Evolutionary conservation across 2,329 filamentous ascomycete species (phyloP), one percentile per base, ranked within the genome.

Genomic region (Mariannaea elegans): DNA sequence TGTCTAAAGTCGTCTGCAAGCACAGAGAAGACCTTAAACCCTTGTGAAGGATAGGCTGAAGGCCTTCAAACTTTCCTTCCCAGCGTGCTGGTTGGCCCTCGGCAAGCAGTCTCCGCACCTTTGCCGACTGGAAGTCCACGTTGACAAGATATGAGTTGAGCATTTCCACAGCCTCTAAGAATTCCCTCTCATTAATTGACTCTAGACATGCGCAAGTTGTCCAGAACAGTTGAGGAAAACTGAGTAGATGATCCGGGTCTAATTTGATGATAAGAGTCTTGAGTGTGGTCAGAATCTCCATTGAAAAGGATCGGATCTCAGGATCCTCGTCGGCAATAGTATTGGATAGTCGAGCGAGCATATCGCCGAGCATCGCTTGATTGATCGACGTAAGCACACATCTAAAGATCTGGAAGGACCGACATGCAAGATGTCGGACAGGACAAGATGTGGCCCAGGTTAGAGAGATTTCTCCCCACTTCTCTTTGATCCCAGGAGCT

Each of bases 211-310:
- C 95, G 70, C 94, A 97, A 0, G 92, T 97, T 1, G 94, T 97
- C 96, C 96, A 99, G 77, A 99, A 98, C 1, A 99, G 81, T 71
- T 98, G 94, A 2, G 95, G 95, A 65, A 97, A 97, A n/a, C 89
- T 88, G 46, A 97, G 78, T 2, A 99, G 82, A 72, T 94, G 90
- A 34, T 90, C 86, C 0, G 90, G 84, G 18, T 94, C 89, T 24
- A 98, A 80, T 55, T 94, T 95, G 65, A 88, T 86, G 57, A 99
- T 97, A 42, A 99, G 90, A 0, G 93, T 93, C 72, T 96, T 94
- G 50, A 99, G 77, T 0, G 96, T 99, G 0, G 94, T 97, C 52
- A 99, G 78, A 57, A 99, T 98, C 73, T 99, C 96, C 90, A 98
- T 94, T 0, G 95, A 96, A 71, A 99, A 99, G 0, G 93, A 94